Percentiles rank a stretch among this genome's conserved stretches.
Evolutionary conservation across 2,329 filamentous ascomycete genomes (phyloP).

Genomic region (Teratosphaeria viscida): DNA sequence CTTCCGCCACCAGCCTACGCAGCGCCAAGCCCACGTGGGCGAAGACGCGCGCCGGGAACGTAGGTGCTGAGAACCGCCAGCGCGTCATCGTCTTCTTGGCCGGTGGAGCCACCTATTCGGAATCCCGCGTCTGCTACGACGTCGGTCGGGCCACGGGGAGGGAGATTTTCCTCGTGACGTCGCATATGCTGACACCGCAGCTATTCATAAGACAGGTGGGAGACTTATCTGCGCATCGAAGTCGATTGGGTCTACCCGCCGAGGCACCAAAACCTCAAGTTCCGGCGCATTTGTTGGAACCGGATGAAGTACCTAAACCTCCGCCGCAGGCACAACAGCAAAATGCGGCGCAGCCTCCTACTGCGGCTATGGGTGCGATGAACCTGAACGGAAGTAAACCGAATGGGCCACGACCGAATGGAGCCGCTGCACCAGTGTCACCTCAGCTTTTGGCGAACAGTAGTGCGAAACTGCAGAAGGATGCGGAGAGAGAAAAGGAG

Average conservation of each 20-base stretch:
- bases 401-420: slow-evolving; percentile 4
- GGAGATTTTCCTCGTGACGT: slow-evolving; percentile 81
- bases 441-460: slow-evolving; percentile 14
- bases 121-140: slow-evolving; percentile 83
- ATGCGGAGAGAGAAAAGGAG: slow-evolving; percentile 44
- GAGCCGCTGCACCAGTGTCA: slow-evolving; percentile 16
- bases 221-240: slow-evolving; percentile 66
- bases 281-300: slow-evolving; percentile 77
- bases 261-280: slow-evolving; percentile 73
- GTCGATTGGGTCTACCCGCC: slow-evolving; percentile 67
- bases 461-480: slow-evolving; percentile 44
- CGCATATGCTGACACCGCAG: slow-evolving; percentile 82
- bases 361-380: slow-evolving; percentile 47
- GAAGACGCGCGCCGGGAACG: slow-evolving; percentile 51
- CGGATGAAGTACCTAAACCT: slow-evolving; percentile 48
- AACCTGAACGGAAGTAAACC: slow-evolving; percentile 29
- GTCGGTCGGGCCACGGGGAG: slow-evolving; percentile 59
- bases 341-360: slow-evolving; percentile 35
- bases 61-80: slow-evolving; percentile 68
- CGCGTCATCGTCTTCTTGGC: slow-evolving; percentile 90
- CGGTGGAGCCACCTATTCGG: slow-evolving; percentile 87
- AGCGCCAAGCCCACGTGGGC: slow-evolving; percentile 95
- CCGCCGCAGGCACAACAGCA: slow-evolving; percentile 24
- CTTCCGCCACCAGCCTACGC: slow-evolving; percentile 57
- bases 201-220: slow-evolving; percentile 74